Percentiles rank a stretch among this genome's conserved stretches.
These are phyloP conservation scores for Hypoxylon sp. DNA, from an alignment of 2,329 filamentous ascomycete species.

Conservation along the genomic window DNA sequence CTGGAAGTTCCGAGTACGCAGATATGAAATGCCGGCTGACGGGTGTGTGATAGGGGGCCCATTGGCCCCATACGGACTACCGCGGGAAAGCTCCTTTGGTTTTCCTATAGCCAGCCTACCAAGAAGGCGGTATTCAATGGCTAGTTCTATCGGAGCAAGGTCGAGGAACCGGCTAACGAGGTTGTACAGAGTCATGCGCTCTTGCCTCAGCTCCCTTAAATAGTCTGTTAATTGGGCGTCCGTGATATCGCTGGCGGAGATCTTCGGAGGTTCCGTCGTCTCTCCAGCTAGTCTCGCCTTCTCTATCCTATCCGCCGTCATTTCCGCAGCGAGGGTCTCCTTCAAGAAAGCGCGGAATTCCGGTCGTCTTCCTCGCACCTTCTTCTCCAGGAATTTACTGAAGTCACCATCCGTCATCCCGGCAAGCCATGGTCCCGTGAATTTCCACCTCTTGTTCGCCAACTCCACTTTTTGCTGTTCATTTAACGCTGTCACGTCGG, in stretches of 20 bases:
- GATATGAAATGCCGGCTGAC: conserved; percentile 74
- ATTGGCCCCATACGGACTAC: conserved; percentile 64
- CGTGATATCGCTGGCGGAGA: conserved; percentile 61
- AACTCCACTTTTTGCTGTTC: conserved; percentile 54
- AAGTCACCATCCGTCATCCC: conserved; percentile 74
- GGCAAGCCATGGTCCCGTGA: conserved; percentile 76
- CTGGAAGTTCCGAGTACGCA: conserved; percentile 68
- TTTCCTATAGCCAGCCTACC: conserved; percentile 47
- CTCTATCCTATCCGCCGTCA: conserved; percentile 58
- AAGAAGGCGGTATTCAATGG: conserved; percentile 53
- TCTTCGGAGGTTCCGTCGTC: conserved; percentile 45
- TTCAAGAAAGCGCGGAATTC: conserved; percentile 71
- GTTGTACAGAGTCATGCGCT: conserved; percentile 66
- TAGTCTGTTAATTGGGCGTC: conserved; percentile 68
- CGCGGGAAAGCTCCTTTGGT: conserved; percentile 47
- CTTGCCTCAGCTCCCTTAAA: conserved; percentile 67
- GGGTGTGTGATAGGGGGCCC: conserved; percentile 75
- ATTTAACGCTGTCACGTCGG: conserved; percentile 66
- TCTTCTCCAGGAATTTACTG: conserved; percentile 67
- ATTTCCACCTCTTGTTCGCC: conserved; percentile 74
- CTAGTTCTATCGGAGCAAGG: conserved; percentile 65
- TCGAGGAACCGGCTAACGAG: conserved; percentile 74
- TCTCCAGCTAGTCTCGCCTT: conserved; percentile 57
- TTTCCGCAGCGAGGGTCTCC: conserved; percentile 63
- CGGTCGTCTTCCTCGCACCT: conserved; percentile 66